Base-by-base conservation (phyloP, 192 early-diverging fungal genomes). In the Coemansia sp. region DNA sequence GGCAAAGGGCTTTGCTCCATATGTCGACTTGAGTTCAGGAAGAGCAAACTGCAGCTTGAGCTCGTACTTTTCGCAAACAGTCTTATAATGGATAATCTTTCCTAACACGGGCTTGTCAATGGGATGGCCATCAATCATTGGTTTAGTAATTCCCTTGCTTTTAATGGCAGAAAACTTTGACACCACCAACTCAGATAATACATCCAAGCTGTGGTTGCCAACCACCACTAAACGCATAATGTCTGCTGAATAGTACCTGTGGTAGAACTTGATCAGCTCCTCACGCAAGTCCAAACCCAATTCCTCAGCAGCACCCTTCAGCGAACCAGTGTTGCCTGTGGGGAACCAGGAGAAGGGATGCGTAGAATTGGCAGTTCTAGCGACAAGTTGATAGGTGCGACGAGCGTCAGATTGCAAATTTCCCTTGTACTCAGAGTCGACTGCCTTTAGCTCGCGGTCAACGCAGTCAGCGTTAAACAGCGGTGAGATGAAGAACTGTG, bases 341-440 rank as follows among this genome's bases (percentile, higher is more conserved):
- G 87, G 89, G 80, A 97, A 97, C 60, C 89, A 88, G 19, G 85
- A 86, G 60, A 86, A 93, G n/a, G 93, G 92, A 63, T 97, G 94
- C 19, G 77, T 58, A 0, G 88, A 88, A 64, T 89, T 88, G 1
- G 77, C 34, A 23, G 12, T 65, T 48, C 36, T 29, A 31, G 50
- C 3, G 0, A 9, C 17, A 5, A 58, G 29, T 5, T n/a, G 27
- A 15, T 58, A 58, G 0, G 17, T 34, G 58, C 58, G 58, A 2
- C 58, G 19, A 5, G 6, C 1, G 67, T 95, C 93, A 19, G 76
- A 74, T 63, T 94, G 93, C 19, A 93, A 48, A 64, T 93, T 90
- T 62, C 92, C 90, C 62, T 94, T 94, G 76, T 91, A 91, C 64
- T 98, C 95, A 2, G 95, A 95, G 74, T 99, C 94, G 1, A 99